These are phyloP conservation scores for Lentithecium fluviatile DNA, from an alignment of 495 filamentous ascomycete species.

Conservation along the genomic window DNA sequence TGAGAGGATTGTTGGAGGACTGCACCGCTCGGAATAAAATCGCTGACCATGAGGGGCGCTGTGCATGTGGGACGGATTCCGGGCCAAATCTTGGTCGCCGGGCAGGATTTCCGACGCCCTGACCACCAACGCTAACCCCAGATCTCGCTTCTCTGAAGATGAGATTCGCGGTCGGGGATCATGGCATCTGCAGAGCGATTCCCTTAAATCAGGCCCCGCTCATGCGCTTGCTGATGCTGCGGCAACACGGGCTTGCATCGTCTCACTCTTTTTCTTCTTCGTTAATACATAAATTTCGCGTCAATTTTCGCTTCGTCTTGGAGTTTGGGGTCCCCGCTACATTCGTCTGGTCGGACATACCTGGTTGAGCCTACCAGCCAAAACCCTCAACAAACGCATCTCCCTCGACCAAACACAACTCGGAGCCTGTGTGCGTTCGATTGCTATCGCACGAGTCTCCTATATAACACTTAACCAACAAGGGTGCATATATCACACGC, in stretches of 20 bases:
- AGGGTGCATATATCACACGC: not conserved
- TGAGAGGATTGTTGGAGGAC: not conserved
- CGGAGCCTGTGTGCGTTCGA: too few relatives aligned
- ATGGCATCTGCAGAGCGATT: constrained; percentile 5
- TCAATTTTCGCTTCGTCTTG: not conserved
- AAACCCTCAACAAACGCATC: too few relatives aligned
- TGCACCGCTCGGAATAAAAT: not conserved
- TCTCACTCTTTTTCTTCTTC: not conserved
- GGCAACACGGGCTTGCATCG: not conserved
- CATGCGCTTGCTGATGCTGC: not conserved
- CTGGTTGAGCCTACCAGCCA: too few relatives aligned
- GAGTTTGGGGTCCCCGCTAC: not conserved
- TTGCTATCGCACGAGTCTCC: too few relatives aligned
- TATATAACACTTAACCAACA: too few relatives aligned
- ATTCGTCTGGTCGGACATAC: not conserved
- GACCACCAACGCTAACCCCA: not conserved
- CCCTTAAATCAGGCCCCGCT: not conserved
- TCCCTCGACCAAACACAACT: too few relatives aligned
- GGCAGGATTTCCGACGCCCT: constrained; percentile 11
- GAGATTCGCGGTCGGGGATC: not conserved
- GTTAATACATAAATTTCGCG: not conserved
- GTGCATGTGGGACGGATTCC: not conserved
- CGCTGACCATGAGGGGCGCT: constrained; percentile 1
- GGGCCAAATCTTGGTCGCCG: constrained; percentile 19
- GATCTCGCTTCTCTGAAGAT: not conserved